These are phyloP conservation scores for Colletotrichum sp. DNA, from an alignment of 2,329 filamentous ascomycete genomes.

Conservation along the genomic window DNA sequence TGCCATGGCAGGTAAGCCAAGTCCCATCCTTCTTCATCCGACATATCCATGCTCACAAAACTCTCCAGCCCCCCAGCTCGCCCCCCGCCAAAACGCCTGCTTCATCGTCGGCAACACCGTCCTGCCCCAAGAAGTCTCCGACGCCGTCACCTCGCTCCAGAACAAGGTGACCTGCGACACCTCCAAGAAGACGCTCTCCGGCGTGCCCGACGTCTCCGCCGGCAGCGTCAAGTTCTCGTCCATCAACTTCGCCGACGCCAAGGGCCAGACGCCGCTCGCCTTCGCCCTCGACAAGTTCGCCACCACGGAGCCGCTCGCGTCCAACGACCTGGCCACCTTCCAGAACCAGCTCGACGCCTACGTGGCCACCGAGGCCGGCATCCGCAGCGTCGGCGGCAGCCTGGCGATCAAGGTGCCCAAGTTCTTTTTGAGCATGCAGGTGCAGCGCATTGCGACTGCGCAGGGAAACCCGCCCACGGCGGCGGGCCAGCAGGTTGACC, in stretches of 20 bases:
- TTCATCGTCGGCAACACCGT: slow-evolving; percentile 56
- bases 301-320: slow-evolving; percentile 52
- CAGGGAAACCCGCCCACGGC: slow-evolving; percentile 58
- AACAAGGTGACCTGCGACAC: slow-evolving; percentile 53
- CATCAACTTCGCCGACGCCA: slow-evolving; percentile 60
- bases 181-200: slow-evolving; percentile 50
- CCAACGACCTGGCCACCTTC: slow-evolving; percentile 54
- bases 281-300: slow-evolving; percentile 61
- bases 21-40: no score
- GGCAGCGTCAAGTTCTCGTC: slow-evolving; percentile 54
- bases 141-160: slow-evolving; percentile 45
- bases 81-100: slow-evolving; percentile 47
- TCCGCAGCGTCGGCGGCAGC: slow-evolving; percentile 56
- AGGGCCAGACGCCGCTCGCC: slow-evolving; percentile 47
- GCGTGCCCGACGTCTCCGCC: slow-evolving; percentile 62
- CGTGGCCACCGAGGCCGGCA: slow-evolving; percentile 62
- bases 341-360: slow-evolving; percentile 61
- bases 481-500: slow-evolving; percentile 59
- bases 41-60: no score
- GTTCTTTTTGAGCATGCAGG: slow-evolving; percentile 66
- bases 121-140: slow-evolving; percentile 55
- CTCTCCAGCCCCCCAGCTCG: slow-evolving; percentile 5
- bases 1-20: slow-evolving; percentile 13
- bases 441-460: slow-evolving; percentile 62
- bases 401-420: slow-evolving; percentile 66